Evolutionary conservation across 768 basidiomycete species (phyloP), one percentile per base, ranked within the genome.

Genomic region (Tricholoma terreum): DNA sequence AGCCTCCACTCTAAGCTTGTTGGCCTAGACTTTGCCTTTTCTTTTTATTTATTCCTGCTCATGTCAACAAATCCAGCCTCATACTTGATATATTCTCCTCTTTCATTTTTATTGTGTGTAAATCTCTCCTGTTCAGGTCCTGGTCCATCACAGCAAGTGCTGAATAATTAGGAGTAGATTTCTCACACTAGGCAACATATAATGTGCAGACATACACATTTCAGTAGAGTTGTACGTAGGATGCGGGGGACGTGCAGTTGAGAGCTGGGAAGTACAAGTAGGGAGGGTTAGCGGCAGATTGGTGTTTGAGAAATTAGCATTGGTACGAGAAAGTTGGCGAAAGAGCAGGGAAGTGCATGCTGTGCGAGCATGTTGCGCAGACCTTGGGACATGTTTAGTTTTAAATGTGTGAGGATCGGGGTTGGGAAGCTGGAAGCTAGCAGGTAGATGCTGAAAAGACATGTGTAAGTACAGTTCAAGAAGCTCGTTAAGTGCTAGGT

Each of bases 401-500:
- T 55, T 33, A 24, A 50, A 43, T 0, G 52, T 22, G 17, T 45
- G n/a, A 1, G 38, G 19, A 6, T 36, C 1, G 24, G 14, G 17
- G 31, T 22, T 36, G 0, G 38, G 30, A 33, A 42, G 52, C 36
- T 15, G 8, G 36, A 36, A 12, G 36, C 12, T 12, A 6, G 14
- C 50, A 14, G 46, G 46, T 30, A 49, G 46, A 42, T 55, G 54
- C 4, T 36, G 38, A 30, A 53, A 42, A 3, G 57, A 51, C 9
- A 34, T 45, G 33, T 66, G 65, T 12, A 60, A 62, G 50, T 92
- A 87, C 15, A 92, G 67, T 63, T 92, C 90, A 17, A 92, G 76
- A 2, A 92, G 77, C 61, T 91, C 90, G 60, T 83, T 75, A 0
- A 86, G 80, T 6, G 75, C 71, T 19, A 90, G 63, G 36, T 79